These are phyloP conservation scores for Acacia crassicarpa DNA, from an alignment of 306 rosid genomes.

Conservation along the genomic window DNA sequence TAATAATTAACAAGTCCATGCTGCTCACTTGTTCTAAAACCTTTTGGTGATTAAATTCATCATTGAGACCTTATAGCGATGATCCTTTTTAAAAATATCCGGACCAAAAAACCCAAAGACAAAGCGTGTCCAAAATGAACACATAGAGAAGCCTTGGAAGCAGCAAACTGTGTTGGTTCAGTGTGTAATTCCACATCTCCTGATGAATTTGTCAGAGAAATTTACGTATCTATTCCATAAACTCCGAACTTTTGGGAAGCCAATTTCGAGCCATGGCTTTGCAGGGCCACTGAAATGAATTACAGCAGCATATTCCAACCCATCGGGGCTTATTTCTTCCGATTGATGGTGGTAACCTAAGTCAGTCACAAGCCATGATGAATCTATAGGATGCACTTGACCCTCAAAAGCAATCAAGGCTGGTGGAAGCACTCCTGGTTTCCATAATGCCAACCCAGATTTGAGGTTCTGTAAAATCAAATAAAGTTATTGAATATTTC, in stretches of 20 bases:
- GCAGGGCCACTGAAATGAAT: slow-evolving; percentile 95
- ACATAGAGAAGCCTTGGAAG: slow-evolving; percentile 43
- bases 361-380: slow-evolving; percentile 63
- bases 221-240: slow-evolving; percentile 78
- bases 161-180: slow-evolving; percentile 50
- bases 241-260: slow-evolving; percentile 70
- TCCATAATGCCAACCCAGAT: slow-evolving; percentile 62
- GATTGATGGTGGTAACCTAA: slow-evolving; percentile 61
- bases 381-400: slow-evolving; percentile 72
- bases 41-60: too few relatives aligned
- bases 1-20: too few relatives aligned
- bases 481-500: not conserved
- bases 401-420: slow-evolving; percentile 76
- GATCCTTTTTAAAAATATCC: too few relatives aligned
- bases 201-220: slow-evolving; percentile 65
- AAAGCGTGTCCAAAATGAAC: slow-evolving; percentile 7
- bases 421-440: slow-evolving; percentile 80
- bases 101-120: too few relatives aligned
- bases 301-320: slow-evolving; percentile 61
- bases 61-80: too few relatives aligned
- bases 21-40: too few relatives aligned
- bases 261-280: slow-evolving; percentile 95
- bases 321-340: slow-evolving; percentile 36
- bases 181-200: slow-evolving; percentile 70
- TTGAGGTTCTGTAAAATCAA: slow-evolving; percentile 59